Conservation (phyloP, 495 filamentous ascomycete genomes). For the Rusavskia elegans region DNA sequence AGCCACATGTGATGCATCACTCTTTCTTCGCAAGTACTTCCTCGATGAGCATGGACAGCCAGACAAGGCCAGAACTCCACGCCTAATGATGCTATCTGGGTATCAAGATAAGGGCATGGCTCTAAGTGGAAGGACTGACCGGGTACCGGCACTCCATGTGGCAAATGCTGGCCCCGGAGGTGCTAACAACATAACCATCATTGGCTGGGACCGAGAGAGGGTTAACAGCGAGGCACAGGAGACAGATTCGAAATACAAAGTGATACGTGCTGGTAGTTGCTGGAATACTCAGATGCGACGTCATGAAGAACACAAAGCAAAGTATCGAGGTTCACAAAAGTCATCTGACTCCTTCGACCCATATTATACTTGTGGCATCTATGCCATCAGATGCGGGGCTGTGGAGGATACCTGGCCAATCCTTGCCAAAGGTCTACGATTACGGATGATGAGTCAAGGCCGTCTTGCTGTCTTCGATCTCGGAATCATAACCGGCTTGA, state of each 20-base stretch:
- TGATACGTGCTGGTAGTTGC: background rate
- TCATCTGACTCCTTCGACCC: background rate
- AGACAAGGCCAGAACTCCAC: background rate
- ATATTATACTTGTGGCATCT: background rate
- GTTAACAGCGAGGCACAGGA: background rate
- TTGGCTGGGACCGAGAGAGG: background rate
- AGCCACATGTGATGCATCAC: background rate
- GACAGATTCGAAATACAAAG: background rate
- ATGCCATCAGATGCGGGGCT: background rate
- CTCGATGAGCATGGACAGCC: background rate
- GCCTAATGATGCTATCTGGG: background rate
- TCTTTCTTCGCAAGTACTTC: conserved; percentile 1
- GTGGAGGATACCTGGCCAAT: background rate
- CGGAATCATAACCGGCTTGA: background rate
- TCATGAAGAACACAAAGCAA: background rate
- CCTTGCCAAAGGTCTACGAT: background rate
- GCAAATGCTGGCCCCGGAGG: background rate
- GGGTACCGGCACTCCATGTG: background rate
- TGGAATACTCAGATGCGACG: background rate
- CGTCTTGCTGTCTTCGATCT: background rate
- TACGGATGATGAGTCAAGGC: background rate
- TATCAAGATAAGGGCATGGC: background rate
- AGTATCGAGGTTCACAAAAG: background rate
- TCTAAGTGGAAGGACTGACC: background rate
- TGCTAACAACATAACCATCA: background rate